Evolutionary conservation across 2,329 filamentous ascomycete species (phyloP).

Genomic region (Dactylellina sp.): DNA sequence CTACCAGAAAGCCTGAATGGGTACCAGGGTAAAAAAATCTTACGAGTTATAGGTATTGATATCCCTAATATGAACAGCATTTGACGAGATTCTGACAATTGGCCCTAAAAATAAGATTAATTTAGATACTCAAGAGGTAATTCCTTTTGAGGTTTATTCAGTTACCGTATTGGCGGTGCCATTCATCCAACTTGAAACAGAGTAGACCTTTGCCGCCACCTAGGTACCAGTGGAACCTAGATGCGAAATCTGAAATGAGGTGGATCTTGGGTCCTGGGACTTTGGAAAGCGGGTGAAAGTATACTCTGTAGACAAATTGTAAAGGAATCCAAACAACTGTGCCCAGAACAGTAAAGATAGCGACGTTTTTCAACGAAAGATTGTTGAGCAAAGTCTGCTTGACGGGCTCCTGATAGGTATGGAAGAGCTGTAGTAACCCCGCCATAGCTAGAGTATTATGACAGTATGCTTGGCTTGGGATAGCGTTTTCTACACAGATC

Average conservation of each 20-base stretch:
- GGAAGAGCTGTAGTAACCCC: too few species aligned
- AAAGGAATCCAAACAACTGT: constrained; percentile 2
- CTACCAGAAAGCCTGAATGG: background rate
- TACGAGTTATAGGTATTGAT: constrained; percentile 59
- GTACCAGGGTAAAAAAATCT: background rate
- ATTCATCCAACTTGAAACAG: constrained; percentile 11
- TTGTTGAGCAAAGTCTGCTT: too few species aligned
- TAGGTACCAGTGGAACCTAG: background rate
- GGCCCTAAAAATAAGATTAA: constrained; percentile 58
- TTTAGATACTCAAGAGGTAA: too few species aligned
- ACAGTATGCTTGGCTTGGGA: too few species aligned
- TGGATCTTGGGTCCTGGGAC: constrained; percentile 63
- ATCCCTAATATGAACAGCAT: constrained; percentile 61
- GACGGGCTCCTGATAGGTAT: too few species aligned
- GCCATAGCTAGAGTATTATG: too few species aligned
- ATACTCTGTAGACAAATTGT: constrained; percentile 60
- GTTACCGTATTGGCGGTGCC: constrained; percentile 41
- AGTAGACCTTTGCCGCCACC: background rate
- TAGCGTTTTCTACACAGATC: too few species aligned
- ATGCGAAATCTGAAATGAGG: constrained; percentile 60
- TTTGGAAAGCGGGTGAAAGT: constrained; percentile 61
- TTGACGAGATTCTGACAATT: constrained; percentile 64
- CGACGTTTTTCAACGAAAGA: too few species aligned
- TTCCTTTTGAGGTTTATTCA: too few species aligned
- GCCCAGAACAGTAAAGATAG: too few species aligned